These are phyloP conservation scores for Allium sativum DNA, from an alignment of 106 monocot genomes.

Conservation along the genomic window DNA sequence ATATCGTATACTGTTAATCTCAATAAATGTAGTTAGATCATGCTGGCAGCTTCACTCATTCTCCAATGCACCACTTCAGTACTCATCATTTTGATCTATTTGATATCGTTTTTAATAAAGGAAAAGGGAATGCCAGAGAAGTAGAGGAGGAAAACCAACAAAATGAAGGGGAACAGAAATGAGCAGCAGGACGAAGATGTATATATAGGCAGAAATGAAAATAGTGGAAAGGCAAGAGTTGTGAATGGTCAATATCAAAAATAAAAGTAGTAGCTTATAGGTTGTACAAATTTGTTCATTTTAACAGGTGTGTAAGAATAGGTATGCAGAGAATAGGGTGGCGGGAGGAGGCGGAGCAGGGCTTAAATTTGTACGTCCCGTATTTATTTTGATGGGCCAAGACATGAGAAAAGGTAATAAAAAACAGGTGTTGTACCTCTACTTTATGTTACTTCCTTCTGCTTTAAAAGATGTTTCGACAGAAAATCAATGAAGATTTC, in stretches of 20 bases:
- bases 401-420: too few species aligned
- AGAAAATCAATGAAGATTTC: too few species aligned
- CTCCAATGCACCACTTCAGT: constrained; percentile 18
- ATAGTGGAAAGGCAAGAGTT: not conserved
- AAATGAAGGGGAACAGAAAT: not conserved
- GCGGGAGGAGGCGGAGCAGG: not conserved
- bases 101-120: not conserved
- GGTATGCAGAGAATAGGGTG: constrained; percentile 6
- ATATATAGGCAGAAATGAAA: not conserved
- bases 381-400: too few species aligned
- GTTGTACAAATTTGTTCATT: not conserved
- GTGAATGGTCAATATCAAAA: not conserved
- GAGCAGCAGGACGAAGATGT: not conserved
- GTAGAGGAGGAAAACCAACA: not conserved
- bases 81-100: not conserved
- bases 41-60: constrained; percentile 77
- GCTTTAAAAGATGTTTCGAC: too few species aligned
- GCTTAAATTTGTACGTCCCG: too few species aligned
- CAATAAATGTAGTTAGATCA: constrained; percentile 34
- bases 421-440: too few species aligned
- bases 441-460: too few species aligned
- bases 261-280: not conserved
- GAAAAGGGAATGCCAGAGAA: not conserved
- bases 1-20: not conserved
- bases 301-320: not conserved